Conservation (phyloP, 768 basidiomycete species). For the Clitopilus passeckerianus region DNA sequence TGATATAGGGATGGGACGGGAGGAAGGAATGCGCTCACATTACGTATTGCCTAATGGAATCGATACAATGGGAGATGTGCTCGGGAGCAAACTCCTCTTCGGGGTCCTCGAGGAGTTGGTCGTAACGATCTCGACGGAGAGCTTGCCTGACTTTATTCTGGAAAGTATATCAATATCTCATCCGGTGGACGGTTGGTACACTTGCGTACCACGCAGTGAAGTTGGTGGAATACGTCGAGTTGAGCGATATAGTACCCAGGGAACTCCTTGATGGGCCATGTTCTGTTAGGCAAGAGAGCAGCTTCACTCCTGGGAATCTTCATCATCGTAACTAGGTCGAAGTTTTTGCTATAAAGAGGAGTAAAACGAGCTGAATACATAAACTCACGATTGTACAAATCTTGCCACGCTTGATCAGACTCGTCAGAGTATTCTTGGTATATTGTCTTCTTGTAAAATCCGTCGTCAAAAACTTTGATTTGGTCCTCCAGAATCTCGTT, state of each 20-base stretch:
- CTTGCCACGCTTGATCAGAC: conserved; percentile 19
- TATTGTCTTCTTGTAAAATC: conserved; percentile 9
- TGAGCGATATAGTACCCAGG: conserved; percentile 17
- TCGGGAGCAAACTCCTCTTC: conserved; percentile 9
- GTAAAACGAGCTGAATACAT: background rate
- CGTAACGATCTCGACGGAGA: conserved; percentile 13
- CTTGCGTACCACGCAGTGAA: conserved; percentile 22
- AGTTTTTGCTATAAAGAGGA: background rate
- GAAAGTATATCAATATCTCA: no score
- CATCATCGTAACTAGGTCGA: conserved; percentile 7
- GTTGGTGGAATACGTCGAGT: conserved; percentile 22
- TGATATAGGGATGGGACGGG: background rate
- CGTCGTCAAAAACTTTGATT: conserved; percentile 16
- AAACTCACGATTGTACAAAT: conserved; percentile 15
- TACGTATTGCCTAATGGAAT: conserved; percentile 14
- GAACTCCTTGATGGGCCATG: conserved; percentile 17
- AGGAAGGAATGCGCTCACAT: conserved; percentile 12
- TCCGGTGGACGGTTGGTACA: no score
- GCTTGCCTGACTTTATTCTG: conserved; percentile 14
- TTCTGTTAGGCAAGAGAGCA: conserved; percentile 14
- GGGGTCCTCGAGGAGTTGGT: background rate
- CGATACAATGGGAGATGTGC: conserved; percentile 16
- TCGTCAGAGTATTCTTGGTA: conserved; percentile 13
- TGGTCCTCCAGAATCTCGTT: conserved; percentile 13
- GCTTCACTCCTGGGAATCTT: conserved; percentile 16